Base-by-base conservation (phyloP, 805 yeast species). In the Myxozyma mucilagina region DNA sequence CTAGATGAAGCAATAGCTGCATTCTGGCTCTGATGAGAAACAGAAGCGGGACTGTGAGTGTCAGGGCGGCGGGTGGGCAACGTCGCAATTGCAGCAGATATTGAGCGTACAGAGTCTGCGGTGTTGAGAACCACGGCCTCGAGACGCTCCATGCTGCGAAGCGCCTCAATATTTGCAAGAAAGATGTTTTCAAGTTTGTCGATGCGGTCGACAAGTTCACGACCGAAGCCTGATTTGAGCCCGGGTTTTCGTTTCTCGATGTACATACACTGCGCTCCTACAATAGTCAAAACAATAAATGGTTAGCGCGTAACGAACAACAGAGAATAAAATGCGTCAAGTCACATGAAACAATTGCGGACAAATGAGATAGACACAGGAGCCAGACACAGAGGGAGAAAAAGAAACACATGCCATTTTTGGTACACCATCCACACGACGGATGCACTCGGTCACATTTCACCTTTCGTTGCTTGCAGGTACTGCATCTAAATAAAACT, bases 181-280 rank as follows among this genome's bases (percentile, higher is more conserved):
- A 60, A 52, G 42, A 44, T 52, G 14, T 18, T n/a, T 42, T 60
- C 65, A 3, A 48, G 52, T 57, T 48, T 57, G 39, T 59, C 70
- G 31, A 67, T 53, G 39, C 69, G 42, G 24, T 66, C 68, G 32
- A 56, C 49, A 14, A 68, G 57, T 41, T 63, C 65, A 31, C 57
- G 65, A 14, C 71, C 70, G 43, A 67, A 69, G 18, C 71, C 71
- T 1, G 68, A 59, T 47, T 66, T 64, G 45, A 69, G 59, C 4
- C 71, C 71, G 5, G 71, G 71, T 42, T 67, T 68, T 36, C 62
- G 62, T 44, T 67, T 69, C 20, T 59, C 67, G 20, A 56, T 42
- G 55, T 69, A 68, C 38, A 60, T 59, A 47, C 71, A 69, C 29
- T 55, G 60, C 36, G 61, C 47, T 11, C 54, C 70, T 67, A 16